Evolutionary conservation across 2,329 filamentous ascomycete species (phyloP).

Genomic region (Endothia cerciana): DNA sequence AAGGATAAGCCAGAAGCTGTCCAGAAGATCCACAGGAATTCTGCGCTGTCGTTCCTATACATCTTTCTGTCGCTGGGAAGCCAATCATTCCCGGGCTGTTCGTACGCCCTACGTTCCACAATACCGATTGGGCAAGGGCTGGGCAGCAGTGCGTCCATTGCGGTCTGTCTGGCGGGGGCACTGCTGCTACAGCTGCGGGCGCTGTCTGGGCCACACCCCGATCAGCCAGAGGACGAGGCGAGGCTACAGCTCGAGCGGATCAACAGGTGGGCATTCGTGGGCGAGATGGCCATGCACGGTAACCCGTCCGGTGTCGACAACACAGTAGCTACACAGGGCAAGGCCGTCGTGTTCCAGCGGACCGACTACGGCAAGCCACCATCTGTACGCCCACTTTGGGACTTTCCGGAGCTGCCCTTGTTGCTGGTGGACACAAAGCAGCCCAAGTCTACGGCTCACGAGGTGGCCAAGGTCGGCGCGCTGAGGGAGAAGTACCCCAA

Average conservation of each 20-base stretch:
- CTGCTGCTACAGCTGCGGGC: slow-evolving; percentile 87
- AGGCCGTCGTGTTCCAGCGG: slow-evolving; percentile 89
- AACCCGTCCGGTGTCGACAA: slow-evolving; percentile 98
- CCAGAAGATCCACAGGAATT: slow-evolving; percentile 82
- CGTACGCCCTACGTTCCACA: slow-evolving; percentile 90
- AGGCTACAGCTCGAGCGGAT: slow-evolving; percentile 90
- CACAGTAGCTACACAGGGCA: slow-evolving; percentile 90
- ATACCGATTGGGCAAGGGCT: slow-evolving; percentile 91
- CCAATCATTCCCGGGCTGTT: slow-evolving; percentile 75
- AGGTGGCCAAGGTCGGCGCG: slow-evolving; percentile 83
- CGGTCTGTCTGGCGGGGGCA: slow-evolving; percentile 83
- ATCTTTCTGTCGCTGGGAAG: slow-evolving; percentile 87
- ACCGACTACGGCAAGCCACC: slow-evolving; percentile 79
- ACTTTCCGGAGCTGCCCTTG: slow-evolving; percentile 90
- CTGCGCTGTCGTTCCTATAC: slow-evolving; percentile 87
- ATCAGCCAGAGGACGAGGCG: slow-evolving; percentile 87
- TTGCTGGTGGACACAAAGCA: slow-evolving; percentile 89
- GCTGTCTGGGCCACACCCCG: slow-evolving; percentile 85
- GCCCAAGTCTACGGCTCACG: slow-evolving; percentile 79
- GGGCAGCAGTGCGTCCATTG: slow-evolving; percentile 92
- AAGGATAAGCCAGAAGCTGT: slow-evolving; percentile 66
- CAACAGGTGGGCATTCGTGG: slow-evolving; percentile 96
- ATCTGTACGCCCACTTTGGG: slow-evolving; percentile 73
- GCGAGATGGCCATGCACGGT: slow-evolving; percentile 95
- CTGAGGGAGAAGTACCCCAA: slow-evolving; percentile 74